These are phyloP conservation scores for Centella asiatica DNA, from an alignment of 129 eudicot species.

Conservation along the genomic window DNA sequence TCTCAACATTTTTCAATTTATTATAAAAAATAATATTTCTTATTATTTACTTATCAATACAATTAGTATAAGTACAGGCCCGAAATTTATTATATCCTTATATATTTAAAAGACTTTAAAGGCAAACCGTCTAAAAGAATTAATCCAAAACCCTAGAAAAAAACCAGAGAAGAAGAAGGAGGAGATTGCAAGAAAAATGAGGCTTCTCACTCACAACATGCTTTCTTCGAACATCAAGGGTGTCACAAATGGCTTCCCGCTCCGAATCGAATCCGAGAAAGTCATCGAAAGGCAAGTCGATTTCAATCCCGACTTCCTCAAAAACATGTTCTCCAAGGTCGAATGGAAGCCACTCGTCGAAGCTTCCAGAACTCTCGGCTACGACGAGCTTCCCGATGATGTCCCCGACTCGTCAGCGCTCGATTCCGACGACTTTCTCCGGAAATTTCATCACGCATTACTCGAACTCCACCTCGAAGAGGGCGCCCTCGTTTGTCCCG, in stretches of 20 bases:
- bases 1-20: no score
- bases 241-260: slow-evolving; percentile 70
- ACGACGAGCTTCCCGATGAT: slow-evolving; percentile 63
- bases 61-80: no score
- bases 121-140: no score
- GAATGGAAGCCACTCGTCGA: slow-evolving; percentile 74
- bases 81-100: no score
- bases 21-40: no score
- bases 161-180: background rate
- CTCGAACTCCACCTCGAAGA: slow-evolving; percentile 87
- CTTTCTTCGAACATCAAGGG: slow-evolving; percentile 89
- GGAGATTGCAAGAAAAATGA: slow-evolving; percentile 27
- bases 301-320: slow-evolving; percentile 65
- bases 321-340: slow-evolving; percentile 69
- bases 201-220: slow-evolving; percentile 91
- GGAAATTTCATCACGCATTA: slow-evolving; percentile 78
- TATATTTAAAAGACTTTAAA: no score
- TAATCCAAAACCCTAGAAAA: background rate
- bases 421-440: slow-evolving; percentile 64
- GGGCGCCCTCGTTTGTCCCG: slow-evolving; percentile 88
- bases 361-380: slow-evolving; percentile 65
- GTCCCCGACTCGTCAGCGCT: slow-evolving; percentile 46
- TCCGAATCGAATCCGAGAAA: slow-evolving; percentile 53
- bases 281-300: slow-evolving; percentile 54
- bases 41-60: no score